Conservation (phyloP, 1,284 basidiomycete genomes). For the Leccinum pachyderme region DNA sequence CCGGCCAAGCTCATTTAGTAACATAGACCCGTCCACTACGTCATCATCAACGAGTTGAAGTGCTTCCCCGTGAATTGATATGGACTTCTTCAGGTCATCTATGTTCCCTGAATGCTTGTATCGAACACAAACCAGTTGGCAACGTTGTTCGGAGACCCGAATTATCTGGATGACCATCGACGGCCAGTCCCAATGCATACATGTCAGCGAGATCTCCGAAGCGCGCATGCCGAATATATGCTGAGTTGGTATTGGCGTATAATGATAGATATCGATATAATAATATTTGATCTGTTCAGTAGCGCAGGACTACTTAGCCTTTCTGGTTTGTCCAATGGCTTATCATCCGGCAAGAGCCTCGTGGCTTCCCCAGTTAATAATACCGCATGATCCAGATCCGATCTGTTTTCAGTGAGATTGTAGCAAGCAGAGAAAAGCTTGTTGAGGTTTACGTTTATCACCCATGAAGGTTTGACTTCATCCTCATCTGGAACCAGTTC, state of each 20-base stretch:
- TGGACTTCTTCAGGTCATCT: background rate
- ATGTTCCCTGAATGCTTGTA: background rate
- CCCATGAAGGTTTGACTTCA: background rate
- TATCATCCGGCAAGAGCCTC: background rate
- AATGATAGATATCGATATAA: too few relatives aligned
- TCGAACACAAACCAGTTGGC: background rate
- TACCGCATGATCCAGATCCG: background rate
- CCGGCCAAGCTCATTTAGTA: background rate
- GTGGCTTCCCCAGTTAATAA: background rate
- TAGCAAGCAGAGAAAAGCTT: background rate
- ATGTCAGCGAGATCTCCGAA: background rate
- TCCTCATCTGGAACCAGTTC: background rate
- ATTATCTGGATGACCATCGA: background rate
- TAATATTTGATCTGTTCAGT: background rate
- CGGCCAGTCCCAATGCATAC: background rate
- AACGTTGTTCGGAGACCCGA: background rate
- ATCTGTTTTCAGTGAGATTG: background rate
- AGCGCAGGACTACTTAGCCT: too few relatives aligned
- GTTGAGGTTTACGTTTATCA: background rate
- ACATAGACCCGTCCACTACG: background rate
- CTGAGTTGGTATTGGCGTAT: background rate
- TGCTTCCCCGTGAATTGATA: background rate
- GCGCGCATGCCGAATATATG: too few relatives aligned
- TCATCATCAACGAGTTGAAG: background rate
- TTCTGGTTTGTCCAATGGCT: background rate